Conservation (phyloP, 495 filamentous ascomycete genomes). For the Penicillium nucicola region DNA sequence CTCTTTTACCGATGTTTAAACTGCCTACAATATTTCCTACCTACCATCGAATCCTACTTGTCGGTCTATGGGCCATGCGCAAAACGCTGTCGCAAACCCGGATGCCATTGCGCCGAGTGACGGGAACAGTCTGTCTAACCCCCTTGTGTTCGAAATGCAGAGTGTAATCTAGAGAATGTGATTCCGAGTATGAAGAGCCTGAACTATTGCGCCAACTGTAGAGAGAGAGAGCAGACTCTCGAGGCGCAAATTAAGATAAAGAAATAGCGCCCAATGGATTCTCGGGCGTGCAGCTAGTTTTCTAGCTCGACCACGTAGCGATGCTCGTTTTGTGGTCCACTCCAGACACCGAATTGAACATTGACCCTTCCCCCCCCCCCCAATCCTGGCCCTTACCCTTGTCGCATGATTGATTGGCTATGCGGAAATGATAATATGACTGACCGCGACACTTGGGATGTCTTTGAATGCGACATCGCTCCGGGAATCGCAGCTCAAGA, state of each 20-base stretch:
- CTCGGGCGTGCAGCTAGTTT: constrained; percentile 3
- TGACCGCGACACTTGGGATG: constrained; percentile 11
- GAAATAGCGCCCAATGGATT: constrained; percentile 9
- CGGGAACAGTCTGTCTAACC: constrained; percentile 15
- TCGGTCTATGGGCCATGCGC: constrained; percentile 24
- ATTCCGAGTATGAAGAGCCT: too few relatives aligned
- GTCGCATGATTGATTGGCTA: constrained; percentile 21
- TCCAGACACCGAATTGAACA: constrained; percentile 5
- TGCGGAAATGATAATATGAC: background rate
- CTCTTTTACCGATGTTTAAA: background rate
- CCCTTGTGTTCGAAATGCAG: background rate
- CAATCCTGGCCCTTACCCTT: constrained; percentile 10
- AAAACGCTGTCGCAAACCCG: constrained; percentile 28
- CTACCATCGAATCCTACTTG: background rate
- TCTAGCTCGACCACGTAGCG: constrained; percentile 6
- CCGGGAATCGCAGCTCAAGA: background rate
- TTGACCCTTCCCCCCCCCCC: constrained; percentile 12
- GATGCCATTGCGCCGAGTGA: constrained; percentile 26
- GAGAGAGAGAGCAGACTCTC: background rate
- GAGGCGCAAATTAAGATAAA: constrained; percentile 5
- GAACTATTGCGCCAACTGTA: background rate
- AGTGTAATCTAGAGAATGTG: background rate
- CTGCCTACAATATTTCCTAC: background rate
- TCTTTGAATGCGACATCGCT: background rate
- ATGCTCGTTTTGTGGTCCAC: constrained; percentile 3